Base-by-base conservation (phyloP, 345 rosid species). In the Ceriops tagal region DNA sequence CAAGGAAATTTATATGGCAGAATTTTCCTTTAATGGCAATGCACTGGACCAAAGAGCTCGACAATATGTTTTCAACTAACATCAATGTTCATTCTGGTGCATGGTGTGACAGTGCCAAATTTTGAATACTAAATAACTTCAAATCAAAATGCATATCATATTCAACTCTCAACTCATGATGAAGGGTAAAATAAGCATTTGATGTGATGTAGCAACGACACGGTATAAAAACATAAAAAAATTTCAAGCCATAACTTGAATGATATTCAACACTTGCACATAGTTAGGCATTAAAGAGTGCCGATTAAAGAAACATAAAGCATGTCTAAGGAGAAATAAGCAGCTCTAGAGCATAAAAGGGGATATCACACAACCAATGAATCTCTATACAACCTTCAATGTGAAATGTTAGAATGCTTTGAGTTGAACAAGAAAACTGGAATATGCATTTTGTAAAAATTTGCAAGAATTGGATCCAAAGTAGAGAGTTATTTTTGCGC, bases 381-480 rank as follows among this genome's bases (percentile, higher is more conserved):
- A 11, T 3, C 19, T 43, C 49, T 3, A 43, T 32, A 46, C 30
- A 65, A 6, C 58, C 16, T 27, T 34, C 60, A 66, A 52, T 66
- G 15, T 43, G 4, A 43, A 43, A 43, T 43, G 18, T 55, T 19
- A 20, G 18, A 56, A 68, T 10, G 19, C 55, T 39, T 39, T 37
- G 5, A n/a, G 55, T 8, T 20, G 58, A n/a, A 65, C 68, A 65
- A 68, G 34, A 46, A 6, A 6, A 37, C 53, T 8, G 8, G 10
- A 39, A 10, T 58, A 26, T 34, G 35, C 39, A 58, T 39, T 20
- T 19, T 21, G 58, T 19, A 30, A 18, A 19, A 32, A 35, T 3
- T 46, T 61, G 20, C 6, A 73, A 9, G 53, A 53, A 20, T 67
- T n/a, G 55, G 21, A 55, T 58, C 9, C 60, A 43, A 74, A 55